These are phyloP conservation scores for Saccharomyces uvarum DNA, from an alignment of 1,139 yeast species.

Conservation along the genomic window DNA sequence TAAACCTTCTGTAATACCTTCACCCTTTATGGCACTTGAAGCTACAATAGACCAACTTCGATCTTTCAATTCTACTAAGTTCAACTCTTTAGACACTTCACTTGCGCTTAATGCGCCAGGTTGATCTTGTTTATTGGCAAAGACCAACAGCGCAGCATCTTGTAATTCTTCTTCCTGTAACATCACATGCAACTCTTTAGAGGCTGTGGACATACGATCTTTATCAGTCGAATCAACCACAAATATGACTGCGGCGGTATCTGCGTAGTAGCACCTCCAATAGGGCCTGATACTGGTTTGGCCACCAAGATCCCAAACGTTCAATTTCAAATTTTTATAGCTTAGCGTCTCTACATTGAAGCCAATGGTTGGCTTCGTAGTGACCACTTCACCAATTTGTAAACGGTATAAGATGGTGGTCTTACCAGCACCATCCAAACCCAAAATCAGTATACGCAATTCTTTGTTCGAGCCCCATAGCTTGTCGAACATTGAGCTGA, in stretches of 20 bases:
- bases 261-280: slow-evolving; percentile 96
- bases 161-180: slow-evolving; percentile 83
- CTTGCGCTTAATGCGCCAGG: slow-evolving; percentile 93
- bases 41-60: slow-evolving; percentile 98
- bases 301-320: slow-evolving; percentile 91
- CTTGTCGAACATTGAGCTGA: slow-evolving; percentile 77
- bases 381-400: slow-evolving; percentile 89
- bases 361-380: slow-evolving; percentile 93
- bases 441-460: slow-evolving; percentile 82
- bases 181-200: slow-evolving; percentile 87
- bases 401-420: slow-evolving; percentile 88
- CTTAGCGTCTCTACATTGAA: slow-evolving; percentile 92
- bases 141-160: slow-evolving; percentile 84
- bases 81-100: slow-evolving; percentile 83
- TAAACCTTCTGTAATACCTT: slow-evolving; percentile 90
- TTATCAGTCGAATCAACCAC: slow-evolving; percentile 96
- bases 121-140: slow-evolving; percentile 96
- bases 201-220: slow-evolving; percentile 81
- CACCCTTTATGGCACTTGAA: slow-evolving; percentile 92
- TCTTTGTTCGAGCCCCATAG: slow-evolving; percentile 90
- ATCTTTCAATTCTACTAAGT: slow-evolving; percentile 81
- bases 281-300: slow-evolving; percentile 95
- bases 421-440: slow-evolving; percentile 96
- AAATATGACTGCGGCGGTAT: slow-evolving; percentile 91
- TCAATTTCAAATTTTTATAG: slow-evolving; percentile 83